These are phyloP conservation scores for Guillardia theta DNA, from an alignment of 78 protist genomes.

Conservation along the genomic window DNA sequence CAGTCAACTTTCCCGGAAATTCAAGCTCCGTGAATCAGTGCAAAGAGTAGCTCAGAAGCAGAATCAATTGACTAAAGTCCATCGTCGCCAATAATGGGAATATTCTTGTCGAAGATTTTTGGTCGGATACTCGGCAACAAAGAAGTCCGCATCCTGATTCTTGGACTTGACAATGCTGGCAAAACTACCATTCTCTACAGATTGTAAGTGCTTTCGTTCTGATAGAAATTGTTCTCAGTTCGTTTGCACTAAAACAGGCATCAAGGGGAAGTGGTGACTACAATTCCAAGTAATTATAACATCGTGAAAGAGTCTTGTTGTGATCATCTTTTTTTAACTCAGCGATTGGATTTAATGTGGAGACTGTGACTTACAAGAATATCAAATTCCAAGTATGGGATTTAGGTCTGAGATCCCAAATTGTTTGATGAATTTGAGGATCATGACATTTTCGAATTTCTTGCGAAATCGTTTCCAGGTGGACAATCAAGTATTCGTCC, in stretches of 20 bases:
- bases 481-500: constrained; percentile 63
- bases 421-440: too few relatives aligned
- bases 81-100: not conserved
- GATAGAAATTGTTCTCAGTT: not conserved
- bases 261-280: constrained; percentile 20
- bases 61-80: too few relatives aligned
- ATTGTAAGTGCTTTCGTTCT: not conserved
- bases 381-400: constrained; percentile 79
- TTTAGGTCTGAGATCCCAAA: not conserved
- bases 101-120: not conserved
- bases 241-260: too few relatives aligned
- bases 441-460: too few relatives aligned
- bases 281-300: not conserved
- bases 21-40: too few relatives aligned
- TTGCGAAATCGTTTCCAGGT: too few relatives aligned
- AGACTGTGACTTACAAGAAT: constrained; percentile 85
- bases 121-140: not conserved
- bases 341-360: constrained; percentile 96
- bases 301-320: not conserved
- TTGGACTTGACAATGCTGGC: constrained; percentile 55
- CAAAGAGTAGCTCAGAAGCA: too few relatives aligned
- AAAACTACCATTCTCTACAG: constrained; percentile 50
- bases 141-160: constrained; percentile 45
- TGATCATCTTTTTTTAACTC: not conserved
- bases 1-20: too few relatives aligned